Percentiles rank a stretch among this genome's conserved stretches.
Evolutionary conservation across 495 filamentous ascomycete species (phyloP).

Genomic region (Lasiosphaeria hispida): DNA sequence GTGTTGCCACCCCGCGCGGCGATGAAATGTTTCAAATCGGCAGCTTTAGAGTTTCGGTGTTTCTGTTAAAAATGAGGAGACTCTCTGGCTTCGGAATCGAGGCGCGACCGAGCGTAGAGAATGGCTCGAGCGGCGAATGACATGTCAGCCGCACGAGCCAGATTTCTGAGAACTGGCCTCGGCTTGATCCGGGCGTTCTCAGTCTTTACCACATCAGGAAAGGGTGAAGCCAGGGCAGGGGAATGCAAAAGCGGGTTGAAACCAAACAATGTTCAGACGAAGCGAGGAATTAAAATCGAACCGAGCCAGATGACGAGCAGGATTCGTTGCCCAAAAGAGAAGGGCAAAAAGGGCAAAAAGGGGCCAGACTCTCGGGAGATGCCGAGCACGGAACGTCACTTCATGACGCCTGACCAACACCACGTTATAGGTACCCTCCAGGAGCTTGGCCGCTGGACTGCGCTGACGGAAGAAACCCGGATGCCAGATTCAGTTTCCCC

Average conservation of each 20-base stretch:
- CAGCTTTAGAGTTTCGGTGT: too few species aligned
- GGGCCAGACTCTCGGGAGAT: constrained; percentile 1
- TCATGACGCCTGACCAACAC: background rate
- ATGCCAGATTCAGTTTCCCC: background rate
- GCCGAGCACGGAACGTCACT: background rate
- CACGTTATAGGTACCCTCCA: background rate
- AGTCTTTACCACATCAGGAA: background rate
- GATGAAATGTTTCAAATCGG: too few species aligned
- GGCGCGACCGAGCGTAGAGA: too few species aligned
- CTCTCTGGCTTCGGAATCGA: too few species aligned
- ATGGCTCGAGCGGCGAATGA: background rate
- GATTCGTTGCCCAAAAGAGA: background rate
- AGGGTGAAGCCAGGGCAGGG: background rate
- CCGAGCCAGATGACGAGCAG: background rate
- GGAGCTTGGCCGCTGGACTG: background rate
- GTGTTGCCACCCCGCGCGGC: background rate
- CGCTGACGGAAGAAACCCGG: background rate
- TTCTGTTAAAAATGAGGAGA: too few species aligned
- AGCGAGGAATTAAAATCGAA: background rate
- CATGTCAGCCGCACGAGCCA: constrained; percentile 26
- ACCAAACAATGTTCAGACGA: constrained; percentile 18
- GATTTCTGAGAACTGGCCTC: background rate
- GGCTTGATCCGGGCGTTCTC: constrained; percentile 2
- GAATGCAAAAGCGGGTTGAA: constrained; percentile 18
- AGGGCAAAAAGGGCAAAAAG: background rate